Evolutionary conservation across 768 basidiomycete genomes (phyloP).

Genomic region (Symmetrospora coprosmae): DNA sequence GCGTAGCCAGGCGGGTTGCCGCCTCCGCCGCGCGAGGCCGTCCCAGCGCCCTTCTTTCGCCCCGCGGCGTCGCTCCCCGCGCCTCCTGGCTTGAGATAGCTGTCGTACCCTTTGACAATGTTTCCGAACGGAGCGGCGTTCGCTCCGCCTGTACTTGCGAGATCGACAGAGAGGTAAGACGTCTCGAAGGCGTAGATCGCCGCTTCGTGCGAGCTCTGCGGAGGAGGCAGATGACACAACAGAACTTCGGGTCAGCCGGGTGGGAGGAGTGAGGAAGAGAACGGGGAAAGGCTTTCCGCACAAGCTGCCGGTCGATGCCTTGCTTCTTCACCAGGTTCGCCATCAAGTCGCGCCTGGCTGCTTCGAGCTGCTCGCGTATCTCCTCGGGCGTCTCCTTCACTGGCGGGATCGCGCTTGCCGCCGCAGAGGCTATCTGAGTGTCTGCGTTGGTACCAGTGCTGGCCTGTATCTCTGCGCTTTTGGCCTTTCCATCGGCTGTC

Average conservation of each 20-base stretch:
- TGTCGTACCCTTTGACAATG: conserved; percentile 24
- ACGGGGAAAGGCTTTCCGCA: too few species aligned
- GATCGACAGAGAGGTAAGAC: conserved; percentile 21
- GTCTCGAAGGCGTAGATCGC: conserved; percentile 24
- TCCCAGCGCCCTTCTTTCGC: not conserved
- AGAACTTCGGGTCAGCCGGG: too few species aligned
- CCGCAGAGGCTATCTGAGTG: too few species aligned
- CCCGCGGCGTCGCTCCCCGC: not conserved
- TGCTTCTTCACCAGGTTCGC: conserved; percentile 13
- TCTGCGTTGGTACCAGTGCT: too few species aligned
- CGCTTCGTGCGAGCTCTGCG: conserved; percentile 7
- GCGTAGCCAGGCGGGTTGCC: not conserved
- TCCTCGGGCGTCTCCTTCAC: conserved; percentile 15
- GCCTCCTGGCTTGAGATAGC: conserved; percentile 15
- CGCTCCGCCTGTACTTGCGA: not conserved
- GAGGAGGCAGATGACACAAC: not conserved
- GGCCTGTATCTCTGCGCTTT: too few species aligned
- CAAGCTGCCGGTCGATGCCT: conserved; percentile 6
- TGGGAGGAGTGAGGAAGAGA: too few species aligned
- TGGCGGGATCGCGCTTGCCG: too few species aligned
- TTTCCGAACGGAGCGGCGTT: conserved; percentile 19
- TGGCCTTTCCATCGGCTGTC: too few species aligned
- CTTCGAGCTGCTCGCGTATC: not conserved
- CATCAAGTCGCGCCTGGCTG: not conserved
- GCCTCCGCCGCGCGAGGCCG: not conserved